Percentiles rank a stretch among this genome's conserved stretches.
phyloP scores from a whole-genome alignment of 371 early-diverging fungal species.

The Sporodiniella umbellata region DNA sequence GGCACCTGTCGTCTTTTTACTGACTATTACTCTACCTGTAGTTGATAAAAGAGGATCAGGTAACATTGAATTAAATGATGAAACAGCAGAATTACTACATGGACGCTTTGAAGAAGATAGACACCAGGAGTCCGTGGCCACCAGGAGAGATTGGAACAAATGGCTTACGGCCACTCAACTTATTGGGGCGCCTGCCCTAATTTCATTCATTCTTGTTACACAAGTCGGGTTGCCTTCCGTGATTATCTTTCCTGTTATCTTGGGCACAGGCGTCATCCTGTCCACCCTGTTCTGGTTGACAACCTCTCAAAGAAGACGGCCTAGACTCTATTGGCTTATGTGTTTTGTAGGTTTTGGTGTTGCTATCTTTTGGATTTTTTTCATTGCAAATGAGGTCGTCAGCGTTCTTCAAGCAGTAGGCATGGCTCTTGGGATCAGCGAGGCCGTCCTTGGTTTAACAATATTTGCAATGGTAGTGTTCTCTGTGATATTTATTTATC shows the following conservation, averaged over 20 bases:
- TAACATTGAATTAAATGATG: conserved; percentile 21
- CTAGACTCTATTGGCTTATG: conserved; percentile 45
- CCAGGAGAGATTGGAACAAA: conserved; percentile 31
- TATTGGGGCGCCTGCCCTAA: conserved; percentile 35
- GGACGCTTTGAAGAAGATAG: conserved; percentile 18
- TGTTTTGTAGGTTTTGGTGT: conserved; percentile 69
- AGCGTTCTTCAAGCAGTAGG: conserved; percentile 77
- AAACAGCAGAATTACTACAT: conserved; percentile 25
- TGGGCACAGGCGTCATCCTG: conserved; percentile 15
- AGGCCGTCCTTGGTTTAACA: conserved; percentile 80
- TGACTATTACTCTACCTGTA: conserved; percentile 59
- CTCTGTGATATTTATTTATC: background rate
- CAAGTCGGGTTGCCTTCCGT: conserved; percentile 15
- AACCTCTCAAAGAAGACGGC: conserved; percentile 23
- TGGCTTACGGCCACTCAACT: conserved; percentile 50
- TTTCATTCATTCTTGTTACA: conserved; percentile 29
- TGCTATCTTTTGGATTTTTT: conserved; percentile 76
- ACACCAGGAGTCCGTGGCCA: conserved; percentile 6
- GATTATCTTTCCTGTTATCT: conserved; percentile 25
- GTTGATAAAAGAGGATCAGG: conserved; percentile 35
- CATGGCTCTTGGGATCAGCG: conserved; percentile 69
- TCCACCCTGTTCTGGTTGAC: conserved; percentile 27
- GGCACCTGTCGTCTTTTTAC: conserved; percentile 50
- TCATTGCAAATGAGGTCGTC: conserved; percentile 84
- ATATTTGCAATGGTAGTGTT: conserved; percentile 71